Evolutionary conservation across 768 basidiomycete genomes (phyloP).

Genomic region (Calocybe indica): DNA sequence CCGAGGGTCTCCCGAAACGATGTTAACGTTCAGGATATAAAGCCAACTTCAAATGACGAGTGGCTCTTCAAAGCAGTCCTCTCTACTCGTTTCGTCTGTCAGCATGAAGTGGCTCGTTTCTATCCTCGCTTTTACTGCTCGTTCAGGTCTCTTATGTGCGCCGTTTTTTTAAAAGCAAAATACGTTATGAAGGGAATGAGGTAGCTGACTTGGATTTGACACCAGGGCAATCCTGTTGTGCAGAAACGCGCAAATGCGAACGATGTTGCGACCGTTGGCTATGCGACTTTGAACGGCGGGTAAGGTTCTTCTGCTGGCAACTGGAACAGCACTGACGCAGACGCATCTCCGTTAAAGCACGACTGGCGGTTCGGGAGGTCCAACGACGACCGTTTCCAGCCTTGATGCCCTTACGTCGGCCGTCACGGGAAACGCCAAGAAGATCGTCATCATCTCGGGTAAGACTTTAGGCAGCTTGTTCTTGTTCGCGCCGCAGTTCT

Average conservation of each 20-base stretch:
- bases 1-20: no score
- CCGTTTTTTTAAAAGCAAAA: neutral
- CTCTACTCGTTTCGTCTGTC: neutral
- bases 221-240: slow-evolving; percentile 13
- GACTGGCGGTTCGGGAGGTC: slow-evolving; percentile 36
- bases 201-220: neutral
- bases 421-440: slow-evolving; percentile 32
- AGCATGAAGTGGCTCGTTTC: slow-evolving; percentile 29
- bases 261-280: slow-evolving; percentile 34
- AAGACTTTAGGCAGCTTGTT: neutral
- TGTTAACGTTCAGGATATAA: no score
- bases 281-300: slow-evolving; percentile 33
- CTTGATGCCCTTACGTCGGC: slow-evolving; percentile 35
- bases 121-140: slow-evolving; percentile 22
- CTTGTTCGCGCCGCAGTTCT: no score
- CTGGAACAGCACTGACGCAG: neutral
- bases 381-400: slow-evolving; percentile 36
- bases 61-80: neutral
- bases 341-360: neutral
- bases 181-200: neutral
- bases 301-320: slow-evolving; percentile 5
- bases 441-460: slow-evolving; percentile 41
- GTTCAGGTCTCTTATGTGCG: slow-evolving; percentile 23
- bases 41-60: no score
- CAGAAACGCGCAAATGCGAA: slow-evolving; percentile 29